Percentiles rank a stretch among this genome's conserved stretches.
Conservation (phyloP, 176 grass and related monocot genomes). For the Leersia perrieri region DNA sequence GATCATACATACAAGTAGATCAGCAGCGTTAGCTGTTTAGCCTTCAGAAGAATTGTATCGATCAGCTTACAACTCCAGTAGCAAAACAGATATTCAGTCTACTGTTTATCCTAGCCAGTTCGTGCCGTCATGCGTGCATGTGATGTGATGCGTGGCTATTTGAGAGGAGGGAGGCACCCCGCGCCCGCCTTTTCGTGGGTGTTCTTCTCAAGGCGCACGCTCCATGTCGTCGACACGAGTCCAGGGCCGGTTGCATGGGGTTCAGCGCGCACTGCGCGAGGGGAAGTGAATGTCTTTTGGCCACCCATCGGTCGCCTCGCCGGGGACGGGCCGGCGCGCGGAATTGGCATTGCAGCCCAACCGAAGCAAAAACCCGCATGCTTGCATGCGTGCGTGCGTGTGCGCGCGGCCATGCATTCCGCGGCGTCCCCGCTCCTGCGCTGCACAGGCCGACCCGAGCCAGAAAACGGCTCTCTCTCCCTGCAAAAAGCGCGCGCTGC, state of each 20-base stretch:
- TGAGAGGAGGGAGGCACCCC: conserved; percentile 26
- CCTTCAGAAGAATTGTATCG: not conserved
- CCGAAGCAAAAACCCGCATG: not conserved
- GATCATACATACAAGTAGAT: not conserved
- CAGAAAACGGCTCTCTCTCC: not conserved
- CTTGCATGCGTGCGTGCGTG: not conserved
- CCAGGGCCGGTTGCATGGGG: conserved; percentile 51
- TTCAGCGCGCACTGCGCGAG: conserved; percentile 12
- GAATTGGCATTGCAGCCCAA: not conserved
- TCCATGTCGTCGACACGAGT: conserved; percentile 32
- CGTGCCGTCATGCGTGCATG: not conserved
- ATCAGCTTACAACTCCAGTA: not conserved
- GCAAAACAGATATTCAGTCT: too few relatives aligned
- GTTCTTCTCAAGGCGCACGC: conserved; percentile 97
- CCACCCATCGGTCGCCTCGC: not conserved
- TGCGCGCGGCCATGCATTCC: not conserved
- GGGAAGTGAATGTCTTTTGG: conserved; percentile 59
- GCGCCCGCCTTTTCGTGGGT: conserved; percentile 49
- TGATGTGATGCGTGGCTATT: conserved; percentile 31
- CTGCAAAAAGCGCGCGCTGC: not conserved
- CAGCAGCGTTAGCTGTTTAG: too few relatives aligned
- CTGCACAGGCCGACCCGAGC: not conserved
- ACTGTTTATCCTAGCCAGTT: too few relatives aligned
- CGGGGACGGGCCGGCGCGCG: not conserved
- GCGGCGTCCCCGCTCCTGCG: not conserved